Conservation (phyloP, 495 filamentous ascomycete species). For the Elasticomyces elasticus region DNA sequence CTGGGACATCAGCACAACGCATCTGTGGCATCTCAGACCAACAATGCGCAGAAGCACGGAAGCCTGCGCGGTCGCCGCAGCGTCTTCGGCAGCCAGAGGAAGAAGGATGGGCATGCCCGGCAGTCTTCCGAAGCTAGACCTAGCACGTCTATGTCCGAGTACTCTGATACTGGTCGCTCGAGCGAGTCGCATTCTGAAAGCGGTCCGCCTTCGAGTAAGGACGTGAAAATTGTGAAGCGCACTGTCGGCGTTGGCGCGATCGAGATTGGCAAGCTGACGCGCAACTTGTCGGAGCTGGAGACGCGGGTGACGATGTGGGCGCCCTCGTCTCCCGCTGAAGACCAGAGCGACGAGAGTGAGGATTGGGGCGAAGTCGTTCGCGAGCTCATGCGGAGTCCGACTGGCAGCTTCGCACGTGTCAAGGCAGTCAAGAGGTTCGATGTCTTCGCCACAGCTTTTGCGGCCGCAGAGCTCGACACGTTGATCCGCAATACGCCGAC, state of each 20-base stretch:
- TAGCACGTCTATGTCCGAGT: slow-evolving; percentile 8
- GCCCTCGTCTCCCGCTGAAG: slow-evolving; percentile 40
- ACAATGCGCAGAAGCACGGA: slow-evolving; percentile 30
- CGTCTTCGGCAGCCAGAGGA: slow-evolving; percentile 64
- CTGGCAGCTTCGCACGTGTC: slow-evolving; percentile 62
- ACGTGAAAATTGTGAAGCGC: slow-evolving; percentile 42
- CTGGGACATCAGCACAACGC: slow-evolving; percentile 2
- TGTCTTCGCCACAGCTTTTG: slow-evolving; percentile 67
- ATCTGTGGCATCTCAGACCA: slow-evolving; percentile 21
- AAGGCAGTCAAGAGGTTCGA: slow-evolving; percentile 60
- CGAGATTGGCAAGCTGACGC: slow-evolving; percentile 67
- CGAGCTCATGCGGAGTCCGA: slow-evolving; percentile 62
- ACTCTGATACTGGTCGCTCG: slow-evolving; percentile 10
- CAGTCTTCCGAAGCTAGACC: slow-evolving; percentile 28
- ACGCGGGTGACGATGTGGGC: slow-evolving; percentile 72
- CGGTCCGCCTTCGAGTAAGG: slow-evolving; percentile 34
- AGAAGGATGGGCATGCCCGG: slow-evolving; percentile 30
- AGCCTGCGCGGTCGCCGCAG: slow-evolving; percentile 54
- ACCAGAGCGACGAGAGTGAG: slow-evolving; percentile 45
- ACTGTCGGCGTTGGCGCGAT: slow-evolving; percentile 73
- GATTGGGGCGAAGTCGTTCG: slow-evolving; percentile 65
- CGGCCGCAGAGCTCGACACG: slow-evolving; percentile 59
- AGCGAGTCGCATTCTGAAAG: slow-evolving; percentile 25
- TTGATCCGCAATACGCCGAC: slow-evolving; percentile 83
- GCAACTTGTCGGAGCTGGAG: slow-evolving; percentile 65